Conservation (phyloP, 2,329 filamentous ascomycete species). For the Colletotrichum melonis region DNA sequence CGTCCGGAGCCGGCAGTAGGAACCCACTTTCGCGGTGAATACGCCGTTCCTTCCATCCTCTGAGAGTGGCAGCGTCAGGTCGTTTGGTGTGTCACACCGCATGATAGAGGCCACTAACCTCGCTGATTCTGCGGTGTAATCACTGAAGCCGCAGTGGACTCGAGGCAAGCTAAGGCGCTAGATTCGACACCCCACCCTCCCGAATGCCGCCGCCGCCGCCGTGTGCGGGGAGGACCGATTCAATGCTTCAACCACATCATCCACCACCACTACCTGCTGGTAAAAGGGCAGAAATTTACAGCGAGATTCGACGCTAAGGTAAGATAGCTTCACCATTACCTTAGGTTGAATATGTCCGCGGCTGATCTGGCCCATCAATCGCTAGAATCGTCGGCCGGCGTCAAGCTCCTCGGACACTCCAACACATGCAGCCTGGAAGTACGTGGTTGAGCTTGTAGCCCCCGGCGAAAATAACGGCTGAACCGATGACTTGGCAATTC, state of each 20-base stretch:
- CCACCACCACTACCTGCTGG: background rate
- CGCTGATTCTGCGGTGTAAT: background rate
- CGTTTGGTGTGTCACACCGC: background rate
- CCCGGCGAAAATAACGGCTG: slow-evolving; percentile 4
- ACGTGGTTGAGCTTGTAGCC: too few species aligned
- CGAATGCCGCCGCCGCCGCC: background rate
- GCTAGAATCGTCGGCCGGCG: slow-evolving; percentile 9
- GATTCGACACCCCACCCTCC: background rate
- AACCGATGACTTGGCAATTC: background rate
- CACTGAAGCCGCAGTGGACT: background rate
- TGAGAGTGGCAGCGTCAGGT: background rate
- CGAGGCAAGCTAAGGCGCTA: background rate
- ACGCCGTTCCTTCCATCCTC: background rate
- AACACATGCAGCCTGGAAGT: too few species aligned
- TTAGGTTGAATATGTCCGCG: too few species aligned
- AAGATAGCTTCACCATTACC: background rate
- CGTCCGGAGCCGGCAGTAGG: background rate
- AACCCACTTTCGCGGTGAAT: background rate
- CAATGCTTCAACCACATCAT: background rate
- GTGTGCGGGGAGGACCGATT: background rate
- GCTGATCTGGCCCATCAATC: background rate
- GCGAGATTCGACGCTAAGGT: background rate
- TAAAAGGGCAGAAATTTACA: background rate
- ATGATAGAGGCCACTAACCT: background rate
- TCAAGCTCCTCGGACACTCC: too few species aligned